These are phyloP conservation scores for Babesia bigemina DNA, from an alignment of 169 alveolate genomes.

Conservation along the genomic window DNA sequence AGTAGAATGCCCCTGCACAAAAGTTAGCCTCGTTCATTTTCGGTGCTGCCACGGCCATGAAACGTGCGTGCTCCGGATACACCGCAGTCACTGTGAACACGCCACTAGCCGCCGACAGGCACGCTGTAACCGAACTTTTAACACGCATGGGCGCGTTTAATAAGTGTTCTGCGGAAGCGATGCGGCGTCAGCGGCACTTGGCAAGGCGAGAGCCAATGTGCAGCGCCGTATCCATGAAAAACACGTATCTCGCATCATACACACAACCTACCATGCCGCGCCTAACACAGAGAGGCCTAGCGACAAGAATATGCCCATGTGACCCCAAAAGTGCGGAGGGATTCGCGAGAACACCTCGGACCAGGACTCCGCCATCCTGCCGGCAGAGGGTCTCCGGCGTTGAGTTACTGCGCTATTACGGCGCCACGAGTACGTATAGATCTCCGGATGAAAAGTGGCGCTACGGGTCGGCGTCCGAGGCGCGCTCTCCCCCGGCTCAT, in stretches of 20 bases:
- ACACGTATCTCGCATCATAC: background rate
- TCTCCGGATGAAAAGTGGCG: no score
- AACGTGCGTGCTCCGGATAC: background rate
- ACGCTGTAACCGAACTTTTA: background rate
- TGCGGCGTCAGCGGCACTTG: no score
- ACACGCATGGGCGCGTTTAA: no score
- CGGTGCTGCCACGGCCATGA: background rate
- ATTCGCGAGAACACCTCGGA: slow-evolving; percentile 63
- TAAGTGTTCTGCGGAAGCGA: no score
- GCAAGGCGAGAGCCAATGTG: no score
- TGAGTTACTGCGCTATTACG: slow-evolving; percentile 20
- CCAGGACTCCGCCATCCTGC: slow-evolving; percentile 73
- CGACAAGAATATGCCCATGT: slow-evolving; percentile 90
- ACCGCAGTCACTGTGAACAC: background rate
- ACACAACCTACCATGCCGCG: slow-evolving; percentile 91
- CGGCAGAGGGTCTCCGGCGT: background rate
- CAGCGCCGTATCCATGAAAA: no score
- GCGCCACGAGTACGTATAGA: no score
- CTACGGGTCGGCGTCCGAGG: background rate
- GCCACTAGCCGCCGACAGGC: background rate
- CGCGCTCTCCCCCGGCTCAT: slow-evolving; percentile 25
- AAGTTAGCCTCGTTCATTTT: background rate
- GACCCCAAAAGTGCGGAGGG: slow-evolving; percentile 84
- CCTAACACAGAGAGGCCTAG: slow-evolving; percentile 92
- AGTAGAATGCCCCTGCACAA: slow-evolving; percentile 94